Evolutionary conservation across 192 early-diverging fungal species (phyloP).

Genomic region (Coemansia sp.): DNA sequence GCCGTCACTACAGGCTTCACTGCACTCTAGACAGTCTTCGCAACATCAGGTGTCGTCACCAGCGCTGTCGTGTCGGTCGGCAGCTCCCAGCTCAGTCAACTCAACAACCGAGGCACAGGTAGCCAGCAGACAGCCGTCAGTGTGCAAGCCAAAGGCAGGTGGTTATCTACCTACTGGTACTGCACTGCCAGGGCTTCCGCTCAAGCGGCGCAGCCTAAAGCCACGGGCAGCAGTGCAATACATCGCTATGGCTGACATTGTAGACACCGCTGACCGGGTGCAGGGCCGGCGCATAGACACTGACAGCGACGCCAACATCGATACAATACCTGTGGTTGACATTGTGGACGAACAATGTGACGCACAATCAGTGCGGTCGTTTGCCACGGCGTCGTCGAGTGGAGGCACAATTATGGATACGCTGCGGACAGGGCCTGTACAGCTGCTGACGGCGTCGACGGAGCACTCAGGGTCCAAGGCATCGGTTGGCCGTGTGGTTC

Average conservation of each 20-base stretch:
- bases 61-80: not conserved
- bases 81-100: not conserved
- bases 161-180: conserved; percentile 39
- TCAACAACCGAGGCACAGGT: not conserved
- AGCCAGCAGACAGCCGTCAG: not conserved
- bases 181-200: conserved; percentile 26
- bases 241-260: conserved; percentile 37
- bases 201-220: conserved; percentile 15
- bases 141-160: not conserved
- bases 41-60: not conserved
- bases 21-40: not conserved
- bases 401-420: conserved; percentile 37
- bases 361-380: conserved; percentile 21
- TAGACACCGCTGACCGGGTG: conserved; percentile 31
- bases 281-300: conserved; percentile 1
- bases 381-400: conserved; percentile 34
- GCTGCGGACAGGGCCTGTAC: conserved; percentile 38
- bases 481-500: conserved; percentile 29
- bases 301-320: conserved; percentile 1
- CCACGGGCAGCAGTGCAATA: conserved; percentile 45
- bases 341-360: conserved; percentile 6
- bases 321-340: not conserved
- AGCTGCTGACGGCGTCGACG: conserved; percentile 42
- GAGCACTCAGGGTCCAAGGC: conserved; percentile 52
- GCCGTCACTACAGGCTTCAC: not conserved